Evolutionary conservation across 2,329 filamentous ascomycete genomes (phyloP), one percentile per base, ranked within the genome.

Genomic region (Xylariaceae sp.): DNA sequence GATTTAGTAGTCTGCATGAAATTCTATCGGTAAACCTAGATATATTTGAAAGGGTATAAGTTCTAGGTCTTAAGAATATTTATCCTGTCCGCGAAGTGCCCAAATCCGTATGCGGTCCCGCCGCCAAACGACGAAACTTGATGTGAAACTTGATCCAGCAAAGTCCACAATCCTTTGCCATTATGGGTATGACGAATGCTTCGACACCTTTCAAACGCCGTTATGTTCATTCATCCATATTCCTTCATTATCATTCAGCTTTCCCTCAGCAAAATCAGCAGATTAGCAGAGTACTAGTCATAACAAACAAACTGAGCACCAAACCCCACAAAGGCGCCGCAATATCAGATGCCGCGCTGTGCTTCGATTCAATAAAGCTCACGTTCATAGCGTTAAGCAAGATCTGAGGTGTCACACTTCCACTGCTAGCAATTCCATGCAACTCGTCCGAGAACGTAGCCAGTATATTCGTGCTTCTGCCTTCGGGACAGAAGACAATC

Each of bases 401-500:
- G 33, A 74, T 67, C 37, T 72, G 68, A 30, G 63, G 67, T 0
- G 62, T 70, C 26, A 81, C 64, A 16, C 63, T 65, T 1, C 78
- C 75, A 1, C 71, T 70, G 9, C 69, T 72, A 16, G 76, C 80
- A 16, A 85, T 67, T 55, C 75, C 69, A 20, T 73, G 71, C 61
- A 85, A 67, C 66, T 84, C 75, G 10, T 73, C 64, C 13, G 77
- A 75, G 61, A 84, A 76, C 4, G 79, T 78, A 24, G 70, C 71
- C 27, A 85, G 67, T 55, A 86, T 86, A 63, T 84, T 78, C 30
- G 83, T 85, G 57, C 81, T 84, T 44, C 82, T 70, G 8, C 83
- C 82, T 10, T 66, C 67, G 1, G 91, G 91, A 69, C 91, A 94
- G 70, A 94, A 90, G 8, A 88, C 80, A 11, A 94, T 80, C 69